Percentiles rank a stretch among this genome's conserved stretches.
phyloP scores from a whole-genome alignment of 2,329 filamentous ascomycete genomes.

The Huntiella abstrusa region DNA sequence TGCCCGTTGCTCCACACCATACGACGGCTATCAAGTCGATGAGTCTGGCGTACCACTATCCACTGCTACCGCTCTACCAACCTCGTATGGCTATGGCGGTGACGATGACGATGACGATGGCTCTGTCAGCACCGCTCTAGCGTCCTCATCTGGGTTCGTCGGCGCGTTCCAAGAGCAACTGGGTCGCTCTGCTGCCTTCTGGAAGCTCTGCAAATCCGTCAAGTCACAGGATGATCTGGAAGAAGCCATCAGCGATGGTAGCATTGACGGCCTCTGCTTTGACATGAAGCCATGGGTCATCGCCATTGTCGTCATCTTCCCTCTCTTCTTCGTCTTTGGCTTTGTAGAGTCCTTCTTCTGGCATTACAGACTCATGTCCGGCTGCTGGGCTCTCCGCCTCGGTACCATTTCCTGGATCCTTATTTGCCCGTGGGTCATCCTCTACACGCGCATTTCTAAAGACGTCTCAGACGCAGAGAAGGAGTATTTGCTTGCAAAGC shows the following conservation, averaged over 20 bases:
- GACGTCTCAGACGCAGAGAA: constrained; percentile 13
- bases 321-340: constrained; percentile 16
- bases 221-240: background rate
- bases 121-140: too few relatives aligned
- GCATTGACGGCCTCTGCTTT: background rate
- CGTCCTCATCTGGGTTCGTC: too few relatives aligned
- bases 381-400: constrained; percentile 16
- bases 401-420: constrained; percentile 18
- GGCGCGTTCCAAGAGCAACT: too few relatives aligned
- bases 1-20: background rate
- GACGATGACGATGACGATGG: too few relatives aligned
- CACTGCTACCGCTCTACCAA: too few relatives aligned
- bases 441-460: constrained; percentile 17
- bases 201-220: too few relatives aligned
- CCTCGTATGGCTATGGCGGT: too few relatives aligned
- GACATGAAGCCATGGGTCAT: constrained; percentile 12
- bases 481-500: background rate
- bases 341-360: constrained; percentile 18
- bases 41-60: too few relatives aligned
- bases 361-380: constrained; percentile 18
- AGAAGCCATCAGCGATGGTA: background rate
- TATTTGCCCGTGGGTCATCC: constrained; percentile 13
- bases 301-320: constrained; percentile 15
- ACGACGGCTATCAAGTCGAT: background rate
- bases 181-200: too few relatives aligned